These are phyloP conservation scores for Xylariaceae sp. DNA, from an alignment of 2,329 filamentous ascomycete species.

Conservation along the genomic window DNA sequence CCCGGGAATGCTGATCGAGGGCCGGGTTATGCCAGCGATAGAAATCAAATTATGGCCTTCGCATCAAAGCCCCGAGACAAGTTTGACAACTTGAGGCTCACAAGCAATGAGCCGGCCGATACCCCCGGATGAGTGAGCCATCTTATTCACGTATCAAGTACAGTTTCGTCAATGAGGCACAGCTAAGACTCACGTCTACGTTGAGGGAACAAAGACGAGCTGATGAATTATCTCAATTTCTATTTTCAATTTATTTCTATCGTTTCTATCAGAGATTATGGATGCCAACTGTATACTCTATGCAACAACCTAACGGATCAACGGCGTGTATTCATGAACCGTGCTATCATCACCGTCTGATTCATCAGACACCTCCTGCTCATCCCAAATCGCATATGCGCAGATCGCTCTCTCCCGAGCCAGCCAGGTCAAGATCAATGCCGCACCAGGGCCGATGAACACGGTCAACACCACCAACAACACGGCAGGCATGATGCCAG, in stretches of 20 bases:
- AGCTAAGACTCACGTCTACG: too few species aligned
- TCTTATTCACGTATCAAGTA: too few species aligned
- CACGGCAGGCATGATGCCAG: slow-evolving; percentile 37
- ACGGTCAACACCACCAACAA: slow-evolving; percentile 27
- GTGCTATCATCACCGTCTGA: slow-evolving; percentile 18
- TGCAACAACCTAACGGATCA: slow-evolving; percentile 6
- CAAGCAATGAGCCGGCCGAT: too few species aligned
- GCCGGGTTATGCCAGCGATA: too few species aligned
- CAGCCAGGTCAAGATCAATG: slow-evolving; percentile 29
- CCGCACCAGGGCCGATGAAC: slow-evolving; percentile 35
- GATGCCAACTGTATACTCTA: not conserved
- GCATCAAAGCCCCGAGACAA: too few species aligned
- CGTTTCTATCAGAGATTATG: not conserved
- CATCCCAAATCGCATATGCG: not conserved
- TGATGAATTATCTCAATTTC: not conserved
- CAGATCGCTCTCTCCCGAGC: slow-evolving; percentile 22
- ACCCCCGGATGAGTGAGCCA: too few species aligned
- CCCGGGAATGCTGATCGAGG: too few species aligned
- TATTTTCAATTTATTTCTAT: too few species aligned
- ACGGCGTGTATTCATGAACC: slow-evolving; percentile 19
- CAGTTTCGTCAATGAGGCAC: too few species aligned
- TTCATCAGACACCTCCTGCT: slow-evolving; percentile 7
- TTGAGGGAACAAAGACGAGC: not conserved
- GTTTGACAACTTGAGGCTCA: too few species aligned
- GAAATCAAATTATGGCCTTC: too few species aligned